Conservation (phyloP, 768 basidiomycete species). For the Amanita molliuscula region DNA sequence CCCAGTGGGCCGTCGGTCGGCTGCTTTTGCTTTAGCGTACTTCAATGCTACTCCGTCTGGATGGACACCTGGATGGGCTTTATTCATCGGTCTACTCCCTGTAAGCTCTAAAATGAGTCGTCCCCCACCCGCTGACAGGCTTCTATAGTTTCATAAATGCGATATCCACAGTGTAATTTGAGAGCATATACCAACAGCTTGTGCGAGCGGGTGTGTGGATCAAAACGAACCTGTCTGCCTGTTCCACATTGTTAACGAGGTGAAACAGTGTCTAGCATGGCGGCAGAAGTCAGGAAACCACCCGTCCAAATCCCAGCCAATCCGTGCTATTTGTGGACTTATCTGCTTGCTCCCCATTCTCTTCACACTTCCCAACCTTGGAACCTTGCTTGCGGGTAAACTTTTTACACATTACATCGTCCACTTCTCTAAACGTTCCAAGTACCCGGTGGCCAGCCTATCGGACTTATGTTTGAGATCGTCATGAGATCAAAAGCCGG, state of each 20-base stretch:
- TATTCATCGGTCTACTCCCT: slow-evolving; percentile 54
- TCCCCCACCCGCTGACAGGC: slow-evolving; percentile 2
- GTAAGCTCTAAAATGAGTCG: slow-evolving; percentile 20
- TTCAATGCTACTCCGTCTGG: slow-evolving; percentile 57
- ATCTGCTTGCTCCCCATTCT: slow-evolving; percentile 51
- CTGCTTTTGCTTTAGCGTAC: slow-evolving; percentile 43
- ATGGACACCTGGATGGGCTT: slow-evolving; percentile 60
- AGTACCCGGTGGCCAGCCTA: slow-evolving; percentile 55
- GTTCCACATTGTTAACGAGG: background rate
- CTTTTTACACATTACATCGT: background rate
- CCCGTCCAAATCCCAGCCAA: slow-evolving; percentile 41
- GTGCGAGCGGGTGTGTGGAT: slow-evolving; percentile 46
- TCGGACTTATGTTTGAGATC: slow-evolving; percentile 50
- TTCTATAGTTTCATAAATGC: slow-evolving; percentile 22
- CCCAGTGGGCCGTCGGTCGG: slow-evolving; percentile 41
- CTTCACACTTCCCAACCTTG: slow-evolving; percentile 53
- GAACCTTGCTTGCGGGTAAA: slow-evolving; percentile 39
- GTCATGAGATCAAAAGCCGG: slow-evolving; percentile 53
- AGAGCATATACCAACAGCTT: slow-evolving; percentile 20
- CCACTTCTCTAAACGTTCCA: slow-evolving; percentile 4
- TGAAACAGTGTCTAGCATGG: slow-evolving; percentile 46
- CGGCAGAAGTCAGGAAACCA: slow-evolving; percentile 57
- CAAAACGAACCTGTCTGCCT: no score
- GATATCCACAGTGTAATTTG: background rate
- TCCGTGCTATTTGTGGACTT: slow-evolving; percentile 39